These are phyloP conservation scores for Alternaria sp. DNA, from an alignment of 2,329 filamentous ascomycete genomes.

Conservation along the genomic window DNA sequence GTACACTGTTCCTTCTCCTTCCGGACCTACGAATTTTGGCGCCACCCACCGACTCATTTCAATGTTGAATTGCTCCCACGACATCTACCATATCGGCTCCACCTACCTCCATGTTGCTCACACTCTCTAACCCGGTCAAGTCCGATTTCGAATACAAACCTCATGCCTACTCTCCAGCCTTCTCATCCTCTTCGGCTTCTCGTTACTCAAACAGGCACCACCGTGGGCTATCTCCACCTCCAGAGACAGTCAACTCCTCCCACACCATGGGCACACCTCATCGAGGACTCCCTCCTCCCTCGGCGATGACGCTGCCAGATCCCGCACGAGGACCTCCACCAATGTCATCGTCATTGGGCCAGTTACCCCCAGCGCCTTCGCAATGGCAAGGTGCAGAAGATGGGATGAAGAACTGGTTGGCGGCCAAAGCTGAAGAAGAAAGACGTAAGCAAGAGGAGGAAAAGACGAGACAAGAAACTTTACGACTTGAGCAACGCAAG, in stretches of 20 bases:
- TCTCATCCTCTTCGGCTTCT: conserved; percentile 48
- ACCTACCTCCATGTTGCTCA: conserved; percentile 57
- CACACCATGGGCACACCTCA: conserved; percentile 59
- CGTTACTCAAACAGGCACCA: conserved; percentile 50
- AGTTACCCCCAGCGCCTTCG: conserved; percentile 53
- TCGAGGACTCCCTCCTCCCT: conserved; percentile 60
- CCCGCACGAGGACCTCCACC: conserved; percentile 49
- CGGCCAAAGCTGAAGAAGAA: conserved; percentile 61
- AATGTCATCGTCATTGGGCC: conserved; percentile 46
- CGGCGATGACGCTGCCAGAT: conserved; percentile 60
- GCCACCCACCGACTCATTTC: conserved; percentile 41
- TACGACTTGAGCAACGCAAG: conserved; percentile 58
- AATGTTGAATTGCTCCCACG: conserved; percentile 39
- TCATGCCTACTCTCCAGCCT: conserved; percentile 58
- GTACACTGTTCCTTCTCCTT: conserved; percentile 46
- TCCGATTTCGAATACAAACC: conserved; percentile 56
- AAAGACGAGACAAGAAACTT: conserved; percentile 58
- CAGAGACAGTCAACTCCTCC: conserved; percentile 52
- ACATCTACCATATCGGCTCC: conserved; percentile 22
- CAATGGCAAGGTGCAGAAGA: conserved; percentile 61
- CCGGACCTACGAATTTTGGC: conserved; percentile 37
- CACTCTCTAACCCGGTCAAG: conserved; percentile 56
- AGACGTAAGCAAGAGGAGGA: conserved; percentile 62
- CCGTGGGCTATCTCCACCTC: conserved; percentile 47
- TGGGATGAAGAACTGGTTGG: conserved; percentile 59